Evolutionary conservation across 768 basidiomycete genomes (phyloP), one percentile per base, ranked within the genome.

Genomic region (Suillus discolor): DNA sequence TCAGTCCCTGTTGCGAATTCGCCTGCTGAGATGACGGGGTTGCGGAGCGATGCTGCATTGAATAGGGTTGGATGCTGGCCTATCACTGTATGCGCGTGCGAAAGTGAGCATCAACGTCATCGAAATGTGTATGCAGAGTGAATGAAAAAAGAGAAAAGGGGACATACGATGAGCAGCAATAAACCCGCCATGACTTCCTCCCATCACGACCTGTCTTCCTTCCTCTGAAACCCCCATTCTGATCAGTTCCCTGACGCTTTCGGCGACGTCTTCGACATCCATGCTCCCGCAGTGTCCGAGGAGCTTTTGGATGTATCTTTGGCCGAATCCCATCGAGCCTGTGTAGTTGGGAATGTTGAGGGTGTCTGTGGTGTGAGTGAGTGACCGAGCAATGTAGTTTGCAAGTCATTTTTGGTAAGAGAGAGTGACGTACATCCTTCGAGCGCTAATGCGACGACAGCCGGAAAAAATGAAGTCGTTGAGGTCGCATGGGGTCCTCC

Each of bases 151-250:
- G 23, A 49, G 1, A n/a, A 23, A 49, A 49, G 12, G 2, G n/a
- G 49, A 49, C 49, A 6, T 49, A 49, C 87, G 75, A 69, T 89
- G 88, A 0, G 81, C 83, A 2, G 82, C 69, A 11, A 90, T 77
- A 72, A 89, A 91, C 1, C 90, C 90, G 0, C 90, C 90, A 67
- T 93, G 91, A 57, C 86, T 89, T 41, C 90, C 90, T 2, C 91
- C 90, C 61, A 77, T 77, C 2, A 90, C 72, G 38, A 89, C 79
- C 59, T 86, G 83, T 66, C 83, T 84, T 9, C 85, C 86, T 15
- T 79, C 71, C 53, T 79, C 76, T 0, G 87, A 82, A 1, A 90
- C 73, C 0, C 84, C 85, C 6, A 82, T 73, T 18, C 75, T 70
- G 36, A 87, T 76, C 47, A 91, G 82, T 65, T 87, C 79, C 28